Conservation (phyloP, 2,329 filamentous ascomycete species). For the Byssoonygena ceratinophila region DNA sequence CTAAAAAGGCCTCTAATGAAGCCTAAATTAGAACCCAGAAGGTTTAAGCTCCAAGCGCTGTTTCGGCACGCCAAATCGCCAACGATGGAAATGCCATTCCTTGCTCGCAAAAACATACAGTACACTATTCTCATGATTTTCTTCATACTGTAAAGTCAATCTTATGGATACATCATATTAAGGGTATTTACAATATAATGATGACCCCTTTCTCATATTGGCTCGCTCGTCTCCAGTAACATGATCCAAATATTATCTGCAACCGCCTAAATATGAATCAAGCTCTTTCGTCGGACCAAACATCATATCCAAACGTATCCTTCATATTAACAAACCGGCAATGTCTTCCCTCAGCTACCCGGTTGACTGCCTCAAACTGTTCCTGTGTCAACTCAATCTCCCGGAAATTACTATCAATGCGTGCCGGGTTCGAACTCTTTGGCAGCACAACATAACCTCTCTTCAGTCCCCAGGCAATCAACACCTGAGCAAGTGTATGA, state of each 20-base stretch:
- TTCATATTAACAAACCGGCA: constrained; percentile 72
- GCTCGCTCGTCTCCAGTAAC: no score
- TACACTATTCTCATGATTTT: no score
- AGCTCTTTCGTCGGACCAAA: constrained; percentile 51
- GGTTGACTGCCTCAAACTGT: constrained; percentile 51
- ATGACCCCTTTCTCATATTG: neutral
- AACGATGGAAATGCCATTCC: no score
- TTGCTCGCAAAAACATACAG: no score
- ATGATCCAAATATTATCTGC: no score
- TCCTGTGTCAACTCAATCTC: constrained; percentile 48
- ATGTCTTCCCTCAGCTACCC: constrained; percentile 55
- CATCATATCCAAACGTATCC: constrained; percentile 64
- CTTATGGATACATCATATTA: neutral
- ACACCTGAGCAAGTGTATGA: constrained; percentile 50
- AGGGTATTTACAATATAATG: neutral
- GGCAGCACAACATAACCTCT: constrained; percentile 58
- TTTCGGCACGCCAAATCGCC: neutral
- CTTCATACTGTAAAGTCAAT: neutral
- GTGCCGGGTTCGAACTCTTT: constrained; percentile 56
- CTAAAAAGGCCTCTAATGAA: neutral
- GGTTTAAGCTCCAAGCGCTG: neutral
- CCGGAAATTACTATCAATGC: constrained; percentile 59
- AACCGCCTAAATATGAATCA: no score
- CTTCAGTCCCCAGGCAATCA: constrained; percentile 56
- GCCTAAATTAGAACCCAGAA: no score